phyloP scores from a whole-genome alignment of 352 stramenopile genomes.

The Phytophthora uliginosa region DNA sequence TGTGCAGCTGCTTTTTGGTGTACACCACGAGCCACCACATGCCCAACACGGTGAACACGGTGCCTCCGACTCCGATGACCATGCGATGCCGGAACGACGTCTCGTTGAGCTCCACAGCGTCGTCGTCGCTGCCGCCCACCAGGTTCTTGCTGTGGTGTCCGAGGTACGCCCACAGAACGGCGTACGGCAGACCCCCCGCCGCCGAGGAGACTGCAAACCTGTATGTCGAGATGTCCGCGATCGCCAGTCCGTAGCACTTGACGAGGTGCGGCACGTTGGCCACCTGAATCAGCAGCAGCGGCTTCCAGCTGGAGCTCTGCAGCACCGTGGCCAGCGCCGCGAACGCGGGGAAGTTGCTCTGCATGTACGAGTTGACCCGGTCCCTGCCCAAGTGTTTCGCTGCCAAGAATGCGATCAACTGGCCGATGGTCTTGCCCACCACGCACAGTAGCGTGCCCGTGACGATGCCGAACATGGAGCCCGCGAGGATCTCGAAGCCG shows the following conservation, averaged over 20 bases:
- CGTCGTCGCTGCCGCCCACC: constrained; percentile 26
- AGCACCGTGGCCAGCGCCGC: constrained; percentile 58
- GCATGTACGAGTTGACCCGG: constrained; percentile 58
- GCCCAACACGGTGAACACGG: constrained; percentile 47
- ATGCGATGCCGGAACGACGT: constrained; percentile 36
- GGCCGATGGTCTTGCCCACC: constrained; percentile 67
- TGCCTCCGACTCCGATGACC: constrained; percentile 39
- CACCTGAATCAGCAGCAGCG: constrained; percentile 76
- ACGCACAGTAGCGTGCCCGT: constrained; percentile 62
- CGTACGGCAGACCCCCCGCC: constrained; percentile 61
- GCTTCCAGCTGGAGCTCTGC: constrained; percentile 76
- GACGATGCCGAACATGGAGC: constrained; percentile 71
- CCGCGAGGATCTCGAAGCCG: constrained; percentile 71
- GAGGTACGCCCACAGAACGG: constrained; percentile 75
- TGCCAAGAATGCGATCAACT: constrained; percentile 69
- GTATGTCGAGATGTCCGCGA: constrained; percentile 65
- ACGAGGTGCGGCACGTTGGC: constrained; percentile 76
- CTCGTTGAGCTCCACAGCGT: constrained; percentile 20
- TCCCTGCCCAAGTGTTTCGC: constrained; percentile 70
- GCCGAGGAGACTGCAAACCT: constrained; percentile 71
- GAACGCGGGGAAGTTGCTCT: constrained; percentile 69
- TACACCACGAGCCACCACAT: constrained; percentile 68
- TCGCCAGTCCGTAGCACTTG: constrained; percentile 82
- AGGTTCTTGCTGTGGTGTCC: constrained; percentile 66
- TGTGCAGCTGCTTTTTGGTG: constrained; percentile 54